Percentiles rank a stretch among this genome's conserved stretches.
phyloP scores from a whole-genome alignment of 768 basidiomycete species.

The Tricholoma bakamatsutake region DNA sequence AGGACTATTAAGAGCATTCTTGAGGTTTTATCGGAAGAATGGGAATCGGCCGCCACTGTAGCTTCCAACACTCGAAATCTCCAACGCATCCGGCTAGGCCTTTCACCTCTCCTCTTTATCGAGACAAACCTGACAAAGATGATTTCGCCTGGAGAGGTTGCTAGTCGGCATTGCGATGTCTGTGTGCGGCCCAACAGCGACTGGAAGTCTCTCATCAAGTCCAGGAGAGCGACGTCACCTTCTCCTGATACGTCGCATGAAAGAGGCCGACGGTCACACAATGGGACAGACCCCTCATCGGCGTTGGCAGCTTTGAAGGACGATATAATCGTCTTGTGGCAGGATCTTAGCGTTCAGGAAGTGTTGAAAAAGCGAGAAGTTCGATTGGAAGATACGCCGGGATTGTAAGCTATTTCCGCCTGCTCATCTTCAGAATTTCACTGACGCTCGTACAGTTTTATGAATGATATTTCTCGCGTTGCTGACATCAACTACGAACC shows the following conservation, averaged over 20 bases:
- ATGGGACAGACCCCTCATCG: constrained; percentile 37
- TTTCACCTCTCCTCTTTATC: constrained; percentile 47
- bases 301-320: constrained; percentile 47
- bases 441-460: constrained; percentile 42
- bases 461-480: constrained; percentile 64
- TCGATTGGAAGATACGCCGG: constrained; percentile 54
- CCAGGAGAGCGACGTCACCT: constrained; percentile 1
- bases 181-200: constrained; percentile 52
- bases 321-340: constrained; percentile 63
- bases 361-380: constrained; percentile 46
- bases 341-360: constrained; percentile 44
- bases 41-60: constrained; percentile 19
- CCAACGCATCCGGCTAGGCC: constrained; percentile 29
- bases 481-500: constrained; percentile 51
- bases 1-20: constrained; percentile 58
- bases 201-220: constrained; percentile 47
- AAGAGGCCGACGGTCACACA: constrained; percentile 17
- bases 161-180: constrained; percentile 27
- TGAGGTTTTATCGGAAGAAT: constrained; percentile 45
- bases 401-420: constrained; percentile 49
- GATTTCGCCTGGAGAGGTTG: constrained; percentile 39
- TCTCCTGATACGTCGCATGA: not conserved
- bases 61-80: constrained; percentile 21
- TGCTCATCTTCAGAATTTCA: not conserved
- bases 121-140: constrained; percentile 46